Conservation (phyloP, 768 basidiomycete species). For the Phlebiopsis gigantea region DNA sequence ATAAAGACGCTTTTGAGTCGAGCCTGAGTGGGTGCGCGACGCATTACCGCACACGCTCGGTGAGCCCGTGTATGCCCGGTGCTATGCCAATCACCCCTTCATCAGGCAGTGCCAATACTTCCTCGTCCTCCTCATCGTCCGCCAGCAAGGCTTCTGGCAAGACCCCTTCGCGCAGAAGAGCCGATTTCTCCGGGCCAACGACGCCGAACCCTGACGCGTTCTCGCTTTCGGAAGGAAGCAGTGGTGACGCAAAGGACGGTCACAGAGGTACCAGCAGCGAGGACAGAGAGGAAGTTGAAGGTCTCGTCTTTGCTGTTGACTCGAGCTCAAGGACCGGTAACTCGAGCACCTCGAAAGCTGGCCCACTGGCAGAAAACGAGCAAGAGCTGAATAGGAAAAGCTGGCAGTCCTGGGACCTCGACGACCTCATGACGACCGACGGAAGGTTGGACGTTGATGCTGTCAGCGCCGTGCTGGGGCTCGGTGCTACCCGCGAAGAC, state of each 20-base stretch:
- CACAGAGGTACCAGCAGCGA: not conserved
- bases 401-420: conserved; percentile 17
- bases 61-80: not conserved
- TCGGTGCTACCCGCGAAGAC: conserved; percentile 8
- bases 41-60: not conserved
- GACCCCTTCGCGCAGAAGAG: not conserved
- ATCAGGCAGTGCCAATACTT: not conserved
- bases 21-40: not conserved
- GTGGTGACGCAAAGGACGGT: not conserved
- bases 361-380: not conserved
- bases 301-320: not conserved
- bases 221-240: not conserved
- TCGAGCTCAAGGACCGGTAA: not conserved
- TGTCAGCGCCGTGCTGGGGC: conserved; percentile 21
- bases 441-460: conserved; percentile 25
- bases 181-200: not conserved
- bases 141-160: not conserved
- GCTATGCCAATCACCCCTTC: not conserved
- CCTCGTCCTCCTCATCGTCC: not conserved
- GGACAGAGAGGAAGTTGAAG: not conserved
- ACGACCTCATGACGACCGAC: conserved; percentile 17
- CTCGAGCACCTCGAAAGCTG: not conserved
- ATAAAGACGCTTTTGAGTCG: not conserved
- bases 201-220: conserved; percentile 1
- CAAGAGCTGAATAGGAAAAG: not conserved